Conservation (phyloP, 495 filamentous ascomycete genomes). For the Astrocystis sublimbata region DNA sequence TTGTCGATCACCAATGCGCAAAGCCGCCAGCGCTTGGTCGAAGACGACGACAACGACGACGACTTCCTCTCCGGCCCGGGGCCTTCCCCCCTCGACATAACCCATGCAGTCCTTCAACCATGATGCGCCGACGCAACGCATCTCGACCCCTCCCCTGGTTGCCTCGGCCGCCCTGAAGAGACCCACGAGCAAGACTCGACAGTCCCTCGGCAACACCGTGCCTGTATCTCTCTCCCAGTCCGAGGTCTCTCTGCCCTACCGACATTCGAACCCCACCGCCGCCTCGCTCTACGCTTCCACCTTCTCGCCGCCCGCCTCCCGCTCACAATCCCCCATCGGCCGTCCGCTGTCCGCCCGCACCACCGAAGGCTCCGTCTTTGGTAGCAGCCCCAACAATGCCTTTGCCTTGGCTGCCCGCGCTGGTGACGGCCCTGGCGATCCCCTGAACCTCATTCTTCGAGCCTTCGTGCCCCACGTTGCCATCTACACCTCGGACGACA, state of each 20-base stretch:
- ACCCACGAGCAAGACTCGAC: conserved; percentile 33
- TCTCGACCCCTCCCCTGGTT: conserved; percentile 45
- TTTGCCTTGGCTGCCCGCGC: conserved; percentile 51
- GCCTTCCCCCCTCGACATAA: background rate
- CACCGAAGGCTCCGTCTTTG: conserved; percentile 50
- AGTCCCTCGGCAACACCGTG: conserved; percentile 35
- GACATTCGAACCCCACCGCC: conserved; percentile 57
- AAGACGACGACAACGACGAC: background rate
- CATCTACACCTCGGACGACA: conserved; percentile 79
- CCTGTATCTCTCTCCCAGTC: conserved; percentile 41
- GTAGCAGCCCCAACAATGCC: conserved; percentile 36
- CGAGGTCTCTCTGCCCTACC: conserved; percentile 50
- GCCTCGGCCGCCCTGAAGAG: conserved; percentile 41
- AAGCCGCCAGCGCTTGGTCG: background rate
- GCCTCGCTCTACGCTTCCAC: conserved; percentile 60
- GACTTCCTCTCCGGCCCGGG: background rate
- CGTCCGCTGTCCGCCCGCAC: conserved; percentile 57
- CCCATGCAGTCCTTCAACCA: conserved; percentile 48
- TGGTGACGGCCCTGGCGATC: conserved; percentile 57
- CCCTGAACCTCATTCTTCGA: conserved; percentile 71
- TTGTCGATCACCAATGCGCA: conserved; percentile 15
- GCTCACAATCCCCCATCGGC: conserved; percentile 61
- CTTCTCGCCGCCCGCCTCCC: conserved; percentile 53
- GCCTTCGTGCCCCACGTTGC: conserved; percentile 87
- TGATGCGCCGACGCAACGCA: conserved; percentile 41